These are phyloP conservation scores for Periconia macrospinosa DNA, from an alignment of 2,329 filamentous ascomycete species.

Conservation along the genomic window DNA sequence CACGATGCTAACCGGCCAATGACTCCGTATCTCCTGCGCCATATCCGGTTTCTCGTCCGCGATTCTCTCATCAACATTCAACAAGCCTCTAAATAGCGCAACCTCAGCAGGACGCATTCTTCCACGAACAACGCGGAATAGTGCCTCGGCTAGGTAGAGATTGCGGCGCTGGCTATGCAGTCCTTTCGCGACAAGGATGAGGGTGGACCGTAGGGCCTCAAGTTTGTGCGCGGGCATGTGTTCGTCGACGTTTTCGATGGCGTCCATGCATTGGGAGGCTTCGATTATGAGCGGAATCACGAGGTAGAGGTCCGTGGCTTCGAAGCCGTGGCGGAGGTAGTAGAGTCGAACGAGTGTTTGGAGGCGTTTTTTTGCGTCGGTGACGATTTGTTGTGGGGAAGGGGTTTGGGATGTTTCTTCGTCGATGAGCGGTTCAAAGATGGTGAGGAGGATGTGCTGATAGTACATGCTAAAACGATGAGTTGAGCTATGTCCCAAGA, in stretches of 20 bases:
- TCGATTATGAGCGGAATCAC: conserved; percentile 4
- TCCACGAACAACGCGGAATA: conserved; percentile 3
- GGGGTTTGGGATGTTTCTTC: background rate
- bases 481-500: no score
- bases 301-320: conserved; percentile 9
- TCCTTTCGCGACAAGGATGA: conserved; percentile 12
- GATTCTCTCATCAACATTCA: background rate
- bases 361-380: background rate
- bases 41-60: background rate
- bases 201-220: conserved; percentile 13
- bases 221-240: background rate
- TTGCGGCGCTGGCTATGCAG: conserved; percentile 9
- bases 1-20: conserved; percentile 2
- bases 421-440: conserved; percentile 5
- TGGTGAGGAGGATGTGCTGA: no score
- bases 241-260: conserved; percentile 4
- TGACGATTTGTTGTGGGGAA: conserved; percentile 4
- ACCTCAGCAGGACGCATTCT: conserved; percentile 1
- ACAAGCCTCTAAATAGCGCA: background rate
- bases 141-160: conserved; percentile 3
- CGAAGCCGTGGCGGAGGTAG: conserved; percentile 8
- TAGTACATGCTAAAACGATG: no score
- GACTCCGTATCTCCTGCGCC: conserved; percentile 1
- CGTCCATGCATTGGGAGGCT: background rate
- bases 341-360: conserved; percentile 8